Evolutionary conservation across 78 protist species (phyloP).

Genomic region (Monocercomonoides exilis): DNA sequence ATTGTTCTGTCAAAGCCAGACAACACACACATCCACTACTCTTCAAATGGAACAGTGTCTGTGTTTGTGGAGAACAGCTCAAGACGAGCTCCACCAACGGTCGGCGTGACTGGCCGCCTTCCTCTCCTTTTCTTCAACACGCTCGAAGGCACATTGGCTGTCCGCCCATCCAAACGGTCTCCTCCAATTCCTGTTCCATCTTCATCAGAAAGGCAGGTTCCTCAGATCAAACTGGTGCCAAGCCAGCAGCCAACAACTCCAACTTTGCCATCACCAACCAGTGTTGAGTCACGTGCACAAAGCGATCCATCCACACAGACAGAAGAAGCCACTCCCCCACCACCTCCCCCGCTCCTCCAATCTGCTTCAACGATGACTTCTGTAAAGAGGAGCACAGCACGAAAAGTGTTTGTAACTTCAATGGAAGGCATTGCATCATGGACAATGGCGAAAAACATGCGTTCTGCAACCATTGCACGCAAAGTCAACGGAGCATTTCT

Average conservation of each 20-base stretch:
- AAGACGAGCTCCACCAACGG: neutral
- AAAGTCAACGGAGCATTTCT: neutral
- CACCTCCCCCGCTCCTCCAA: no score
- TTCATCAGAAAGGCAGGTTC: neutral
- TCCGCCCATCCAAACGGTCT: neutral
- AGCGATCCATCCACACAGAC: neutral
- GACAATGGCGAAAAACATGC: neutral
- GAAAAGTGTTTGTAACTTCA: neutral
- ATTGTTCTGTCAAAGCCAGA: neutral
- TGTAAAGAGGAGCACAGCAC: neutral
- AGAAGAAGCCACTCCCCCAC: neutral
- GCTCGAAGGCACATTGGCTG: neutral
- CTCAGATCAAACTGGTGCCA: neutral
- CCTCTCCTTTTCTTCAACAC: constrained; percentile 2
- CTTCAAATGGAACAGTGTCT: neutral
- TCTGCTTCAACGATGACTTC: neutral
- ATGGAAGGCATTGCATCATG: neutral
- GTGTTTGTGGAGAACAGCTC: neutral
- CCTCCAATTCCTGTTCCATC: neutral
- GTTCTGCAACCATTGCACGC: neutral
- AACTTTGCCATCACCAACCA: neutral
- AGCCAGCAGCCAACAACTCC: neutral
- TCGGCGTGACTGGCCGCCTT: neutral
- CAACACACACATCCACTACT: neutral
- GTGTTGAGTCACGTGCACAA: no score